These are phyloP conservation scores for Colletotrichum sp. DNA, from an alignment of 2,329 filamentous ascomycete genomes.

Conservation along the genomic window DNA sequence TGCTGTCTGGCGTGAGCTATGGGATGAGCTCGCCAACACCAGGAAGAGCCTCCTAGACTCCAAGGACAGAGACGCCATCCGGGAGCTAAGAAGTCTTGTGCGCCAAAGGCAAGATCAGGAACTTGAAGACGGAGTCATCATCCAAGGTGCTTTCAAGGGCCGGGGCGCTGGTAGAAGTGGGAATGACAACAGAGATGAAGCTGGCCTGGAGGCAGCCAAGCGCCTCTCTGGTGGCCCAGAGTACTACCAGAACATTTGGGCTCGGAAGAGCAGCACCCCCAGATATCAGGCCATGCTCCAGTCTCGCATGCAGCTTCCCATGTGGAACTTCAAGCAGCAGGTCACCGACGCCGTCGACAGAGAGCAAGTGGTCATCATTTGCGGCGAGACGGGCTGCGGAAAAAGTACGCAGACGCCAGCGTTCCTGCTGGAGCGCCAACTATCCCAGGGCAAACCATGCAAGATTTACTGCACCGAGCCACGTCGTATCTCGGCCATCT, in stretches of 20 bases:
- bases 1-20: conserved; percentile 82
- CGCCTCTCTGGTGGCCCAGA: conserved; percentile 45
- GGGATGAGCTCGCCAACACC: conserved; percentile 75
- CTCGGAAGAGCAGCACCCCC: conserved; percentile 57
- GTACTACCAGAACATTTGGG: conserved; percentile 63
- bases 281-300: conserved; percentile 81
- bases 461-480: conserved; percentile 97
- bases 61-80: conserved; percentile 71
- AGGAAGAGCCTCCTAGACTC: conserved; percentile 75
- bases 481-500: conserved; percentile 93
- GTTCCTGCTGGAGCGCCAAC: conserved; percentile 88
- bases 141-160: conserved; percentile 78
- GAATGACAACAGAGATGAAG: conserved; percentile 55
- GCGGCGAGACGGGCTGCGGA: conserved; percentile 94
- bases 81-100: conserved; percentile 72
- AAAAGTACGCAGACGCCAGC: conserved; percentile 98
- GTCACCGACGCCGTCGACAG: conserved; percentile 79
- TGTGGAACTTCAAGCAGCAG: conserved; percentile 82
- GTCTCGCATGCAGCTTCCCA: conserved; percentile 81
- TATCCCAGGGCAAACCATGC: conserved; percentile 79
- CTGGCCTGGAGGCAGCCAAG: conserved; percentile 47
- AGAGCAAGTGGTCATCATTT: conserved; percentile 89
- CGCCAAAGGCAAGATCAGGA: conserved; percentile 72
- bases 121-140: conserved; percentile 74
- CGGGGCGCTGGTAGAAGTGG: conserved; percentile 51